These are phyloP conservation scores for Brassica hybrid DNA, from an alignment of 441 rosid genomes.

Conservation along the genomic window DNA sequence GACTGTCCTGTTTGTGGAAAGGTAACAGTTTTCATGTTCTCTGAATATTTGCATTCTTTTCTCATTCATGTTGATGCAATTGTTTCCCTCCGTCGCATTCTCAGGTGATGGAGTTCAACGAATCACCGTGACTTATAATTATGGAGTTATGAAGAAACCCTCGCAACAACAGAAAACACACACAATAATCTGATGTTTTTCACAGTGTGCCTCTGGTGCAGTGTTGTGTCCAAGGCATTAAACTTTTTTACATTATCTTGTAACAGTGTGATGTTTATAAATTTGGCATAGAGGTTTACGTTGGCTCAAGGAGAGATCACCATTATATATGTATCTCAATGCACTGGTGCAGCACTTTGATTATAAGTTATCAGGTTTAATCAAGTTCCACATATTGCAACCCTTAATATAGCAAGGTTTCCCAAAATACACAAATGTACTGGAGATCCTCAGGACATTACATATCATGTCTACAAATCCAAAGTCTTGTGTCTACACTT, in stretches of 20 bases:
- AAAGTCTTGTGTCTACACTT: constrained; percentile 11
- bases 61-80: too few relatives aligned
- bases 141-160: constrained; percentile 24
- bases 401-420: constrained; percentile 31
- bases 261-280: background rate
- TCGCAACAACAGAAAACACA: too few relatives aligned
- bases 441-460: constrained; percentile 15
- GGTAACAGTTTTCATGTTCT: constrained; percentile 42
- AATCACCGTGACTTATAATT: background rate
- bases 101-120: too few relatives aligned
- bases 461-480: constrained; percentile 17
- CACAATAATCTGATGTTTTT: constrained; percentile 8
- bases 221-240: constrained; percentile 17
- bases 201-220: constrained; percentile 8
- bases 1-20: constrained; percentile 74
- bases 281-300: constrained; percentile 4
- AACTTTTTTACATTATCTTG: constrained; percentile 13
- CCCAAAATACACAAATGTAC: constrained; percentile 17
- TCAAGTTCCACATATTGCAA: constrained; percentile 15
- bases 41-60: too few relatives aligned
- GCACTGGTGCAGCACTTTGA: too few relatives aligned
- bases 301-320: background rate
- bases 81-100: too few relatives aligned
- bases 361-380: constrained; percentile 14
- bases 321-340: constrained; percentile 7